Evolutionary conservation across 345 rosid genomes (phyloP), one percentile per base, ranked within the genome.

Genomic region (Acer negundo): DNA sequence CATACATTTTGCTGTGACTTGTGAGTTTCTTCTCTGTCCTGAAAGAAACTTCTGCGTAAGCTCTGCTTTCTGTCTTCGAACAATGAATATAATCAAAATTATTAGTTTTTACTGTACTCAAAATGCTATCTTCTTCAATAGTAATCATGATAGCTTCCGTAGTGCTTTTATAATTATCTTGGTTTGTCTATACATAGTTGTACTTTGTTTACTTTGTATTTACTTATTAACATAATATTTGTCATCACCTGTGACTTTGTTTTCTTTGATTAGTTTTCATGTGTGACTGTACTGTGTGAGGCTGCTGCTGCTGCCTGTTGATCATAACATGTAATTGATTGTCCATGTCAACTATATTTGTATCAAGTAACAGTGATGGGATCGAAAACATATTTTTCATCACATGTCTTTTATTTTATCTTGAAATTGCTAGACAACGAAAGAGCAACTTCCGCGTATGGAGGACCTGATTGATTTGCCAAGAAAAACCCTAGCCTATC

Each of bases 11-110:
- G 35, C 4, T 31, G 3, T 31, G 35, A 31, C 35, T 31, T 31
- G 35, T 31, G 17, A 46, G 68, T 62, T 62, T 46, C 46, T 49
- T 49, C 35, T 20, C 46, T 15, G 7, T 12, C 12, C 26, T 28
- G 31, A 0, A 7, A 51, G 70, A 62, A 46, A 74, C 65, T 63
- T 26, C 77, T 63, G 40, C 24, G 66, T 23, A 22, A 62, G 56
- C 66, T 72, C 66, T 58, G 66, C 15, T 73, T 35, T 49, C 49
- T 7, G 22, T 47, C 70, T 19, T 64, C 62, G 13, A 63, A 47
- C 62, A 49, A n/a, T 31, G 70, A 74, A 47, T 28, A 10, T 65
- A 42, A 42, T 49, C 70, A 49, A 19, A 35, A 12, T 28, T 23
- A 47, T 46, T 44, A 16, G 31, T 28, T 62, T 62, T 46, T 62